Conservation (phyloP, 2,329 filamentous ascomycete species). For the Ascochyta koolunga region DNA sequence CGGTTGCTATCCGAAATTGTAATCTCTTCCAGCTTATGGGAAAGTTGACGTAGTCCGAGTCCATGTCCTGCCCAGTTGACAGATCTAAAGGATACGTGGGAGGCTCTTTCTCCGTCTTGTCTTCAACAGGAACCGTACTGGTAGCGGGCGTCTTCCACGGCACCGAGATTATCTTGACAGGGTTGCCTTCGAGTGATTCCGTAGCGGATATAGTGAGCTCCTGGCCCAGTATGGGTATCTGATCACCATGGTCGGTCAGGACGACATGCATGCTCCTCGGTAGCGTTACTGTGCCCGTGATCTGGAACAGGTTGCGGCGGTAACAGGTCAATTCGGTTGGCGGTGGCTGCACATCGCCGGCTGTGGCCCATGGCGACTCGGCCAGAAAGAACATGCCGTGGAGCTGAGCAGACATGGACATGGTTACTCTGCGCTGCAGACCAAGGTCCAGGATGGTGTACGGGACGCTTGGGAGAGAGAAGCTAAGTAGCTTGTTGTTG, state of each 20-base stretch:
- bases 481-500: constrained; percentile 64
- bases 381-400: constrained; percentile 91
- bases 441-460: constrained; percentile 70
- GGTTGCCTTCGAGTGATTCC: constrained; percentile 90
- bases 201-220: constrained; percentile 91
- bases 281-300: constrained; percentile 85
- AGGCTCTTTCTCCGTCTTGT: constrained; percentile 83
- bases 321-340: constrained; percentile 91
- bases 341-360: constrained; percentile 61
- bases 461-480: constrained; percentile 55
- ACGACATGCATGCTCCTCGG: constrained; percentile 80
- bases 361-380: constrained; percentile 71
- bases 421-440: constrained; percentile 64
- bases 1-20: constrained; percentile 93
- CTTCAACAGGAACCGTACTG: constrained; percentile 69
- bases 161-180: constrained; percentile 92
- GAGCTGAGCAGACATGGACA: constrained; percentile 75
- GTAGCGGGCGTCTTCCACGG: constrained; percentile 96
- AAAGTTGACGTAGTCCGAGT: constrained; percentile 86
- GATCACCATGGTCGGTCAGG: constrained; percentile 82
- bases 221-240: constrained; percentile 79
- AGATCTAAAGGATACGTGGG: constrained; percentile 76
- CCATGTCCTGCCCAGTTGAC: constrained; percentile 69
- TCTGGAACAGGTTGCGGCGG: constrained; percentile 92
- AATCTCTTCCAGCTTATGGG: constrained; percentile 93